Conservation (phyloP, 306 rosid species). For the Ormosia semicastrata region DNA sequence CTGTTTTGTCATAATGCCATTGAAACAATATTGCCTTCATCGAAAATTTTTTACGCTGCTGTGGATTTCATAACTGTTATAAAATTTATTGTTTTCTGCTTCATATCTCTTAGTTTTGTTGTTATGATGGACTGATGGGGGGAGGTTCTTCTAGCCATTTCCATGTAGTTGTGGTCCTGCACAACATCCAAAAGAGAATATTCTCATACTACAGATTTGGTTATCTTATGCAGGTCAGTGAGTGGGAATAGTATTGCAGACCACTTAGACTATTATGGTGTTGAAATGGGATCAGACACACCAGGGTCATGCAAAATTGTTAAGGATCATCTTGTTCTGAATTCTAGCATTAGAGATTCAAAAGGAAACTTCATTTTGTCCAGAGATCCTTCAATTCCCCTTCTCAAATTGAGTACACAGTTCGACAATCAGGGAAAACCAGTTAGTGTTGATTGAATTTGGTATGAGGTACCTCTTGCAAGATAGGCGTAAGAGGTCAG, state of each 20-base stretch:
- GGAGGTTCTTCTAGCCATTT: too few species aligned
- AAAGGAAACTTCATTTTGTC: conserved; percentile 63
- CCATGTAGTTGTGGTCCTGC: neutral
- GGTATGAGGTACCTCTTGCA: conserved; percentile 3
- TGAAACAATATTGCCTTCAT: neutral
- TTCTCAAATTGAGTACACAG: conserved; percentile 43
- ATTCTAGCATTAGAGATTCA: conserved; percentile 43
- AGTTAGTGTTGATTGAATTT: conserved; percentile 22
- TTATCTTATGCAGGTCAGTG: conserved; percentile 71
- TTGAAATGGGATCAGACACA: conserved; percentile 49
- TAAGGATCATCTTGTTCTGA: conserved; percentile 44
- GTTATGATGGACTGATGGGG: neutral
- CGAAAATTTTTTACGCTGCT: neutral
- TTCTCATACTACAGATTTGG: neutral
- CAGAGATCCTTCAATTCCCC: conserved; percentile 55
- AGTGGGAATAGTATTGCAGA: conserved; percentile 78
- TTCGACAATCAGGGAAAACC: conserved; percentile 33
- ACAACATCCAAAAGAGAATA: neutral
- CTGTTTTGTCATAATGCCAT: conserved; percentile 11
- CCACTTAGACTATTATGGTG: conserved; percentile 70
- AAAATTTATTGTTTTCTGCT: neutral
- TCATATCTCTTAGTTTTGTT: neutral
- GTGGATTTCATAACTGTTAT: neutral
- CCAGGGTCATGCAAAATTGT: conserved; percentile 73
- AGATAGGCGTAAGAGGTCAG: conserved; percentile 7